Conservation (phyloP, 768 basidiomycete genomes). For the Lactarius psammicola region DNA sequence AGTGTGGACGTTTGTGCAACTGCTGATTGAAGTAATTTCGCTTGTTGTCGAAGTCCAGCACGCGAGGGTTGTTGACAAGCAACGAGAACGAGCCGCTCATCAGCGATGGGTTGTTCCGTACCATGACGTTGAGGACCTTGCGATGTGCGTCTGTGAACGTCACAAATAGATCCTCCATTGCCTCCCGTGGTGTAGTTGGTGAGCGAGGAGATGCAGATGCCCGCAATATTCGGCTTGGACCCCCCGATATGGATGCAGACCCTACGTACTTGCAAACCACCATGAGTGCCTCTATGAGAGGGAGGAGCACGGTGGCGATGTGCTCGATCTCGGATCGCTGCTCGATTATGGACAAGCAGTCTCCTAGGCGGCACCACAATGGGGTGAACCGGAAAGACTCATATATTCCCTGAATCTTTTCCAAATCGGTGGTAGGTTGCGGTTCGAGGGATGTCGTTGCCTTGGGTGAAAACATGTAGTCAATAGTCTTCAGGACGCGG, state of each 20-base stretch:
- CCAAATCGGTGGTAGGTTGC: constrained; percentile 53
- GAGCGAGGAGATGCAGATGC: constrained; percentile 67
- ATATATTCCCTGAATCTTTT: constrained; percentile 86
- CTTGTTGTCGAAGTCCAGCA: constrained; percentile 99
- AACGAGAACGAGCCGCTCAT: constrained; percentile 99
- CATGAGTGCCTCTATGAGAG: constrained; percentile 95
- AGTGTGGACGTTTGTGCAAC: constrained; percentile 77
- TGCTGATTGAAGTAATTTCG: constrained; percentile 94
- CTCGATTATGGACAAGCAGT: constrained; percentile 82
- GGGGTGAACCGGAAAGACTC: constrained; percentile 87
- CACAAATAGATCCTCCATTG: constrained; percentile 89
- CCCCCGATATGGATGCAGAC: constrained; percentile 50
- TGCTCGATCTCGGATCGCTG: constrained; percentile 78
- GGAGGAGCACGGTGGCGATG: constrained; percentile 88
- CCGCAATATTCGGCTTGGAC: constrained; percentile 51
- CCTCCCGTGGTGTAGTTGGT: constrained; percentile 64
- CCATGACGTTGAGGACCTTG: constrained; percentile 94
- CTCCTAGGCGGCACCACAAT: constrained; percentile 87
- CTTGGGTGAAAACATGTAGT: constrained; percentile 87
- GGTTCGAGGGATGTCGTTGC: constrained; percentile 40
- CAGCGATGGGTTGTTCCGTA: constrained; percentile 94
- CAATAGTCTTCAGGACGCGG: constrained; percentile 93
- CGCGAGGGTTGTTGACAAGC: constrained; percentile 91
- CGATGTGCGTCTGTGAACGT: constrained; percentile 91
- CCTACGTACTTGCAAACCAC: constrained; percentile 96